A percentile compares a stretch with the other conserved stretches of the same genome.
phyloP scores from a whole-genome alignment of 2,329 filamentous ascomycete species.

The Metarhizium guizhouense region DNA sequence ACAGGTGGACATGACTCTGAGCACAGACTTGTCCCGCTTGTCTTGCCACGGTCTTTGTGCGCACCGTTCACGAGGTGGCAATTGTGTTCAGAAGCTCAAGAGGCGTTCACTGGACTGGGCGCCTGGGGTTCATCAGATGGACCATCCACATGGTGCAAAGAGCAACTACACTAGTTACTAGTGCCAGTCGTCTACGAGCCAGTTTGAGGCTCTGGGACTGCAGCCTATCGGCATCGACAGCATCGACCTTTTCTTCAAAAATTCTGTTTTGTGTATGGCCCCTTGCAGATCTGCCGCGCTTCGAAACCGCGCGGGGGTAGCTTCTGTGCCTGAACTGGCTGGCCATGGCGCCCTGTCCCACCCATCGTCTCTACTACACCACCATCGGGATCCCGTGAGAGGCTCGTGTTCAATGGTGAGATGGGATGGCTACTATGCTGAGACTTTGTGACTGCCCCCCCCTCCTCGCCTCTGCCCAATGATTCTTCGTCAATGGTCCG shows the following conservation, averaged over 20 bases:
- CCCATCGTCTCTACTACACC: background rate
- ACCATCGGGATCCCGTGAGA: background rate
- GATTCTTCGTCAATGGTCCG: background rate
- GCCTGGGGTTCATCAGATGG: background rate
- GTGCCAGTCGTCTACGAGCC: background rate
- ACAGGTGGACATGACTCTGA: too few species aligned
- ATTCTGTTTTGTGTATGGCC: background rate
- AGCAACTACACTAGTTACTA: background rate
- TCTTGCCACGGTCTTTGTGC: too few species aligned
- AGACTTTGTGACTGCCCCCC: background rate
- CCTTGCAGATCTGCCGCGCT: background rate
- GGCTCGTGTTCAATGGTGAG: background rate
- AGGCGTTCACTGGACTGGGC: background rate
- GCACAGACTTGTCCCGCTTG: too few species aligned
- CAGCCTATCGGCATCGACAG: background rate
- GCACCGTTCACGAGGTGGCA: too few species aligned
- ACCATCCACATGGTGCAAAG: background rate
- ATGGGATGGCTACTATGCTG: background rate
- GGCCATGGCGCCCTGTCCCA: background rate
- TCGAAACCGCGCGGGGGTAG: too few species aligned
- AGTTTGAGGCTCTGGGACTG: conserved; percentile 1
- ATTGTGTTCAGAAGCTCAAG: background rate
- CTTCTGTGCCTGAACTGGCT: background rate
- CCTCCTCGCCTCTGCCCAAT: background rate
- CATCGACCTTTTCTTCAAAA: background rate